Conservation (phyloP, 352 stramenopile species). For the Phytophthora nicotianae region DNA sequence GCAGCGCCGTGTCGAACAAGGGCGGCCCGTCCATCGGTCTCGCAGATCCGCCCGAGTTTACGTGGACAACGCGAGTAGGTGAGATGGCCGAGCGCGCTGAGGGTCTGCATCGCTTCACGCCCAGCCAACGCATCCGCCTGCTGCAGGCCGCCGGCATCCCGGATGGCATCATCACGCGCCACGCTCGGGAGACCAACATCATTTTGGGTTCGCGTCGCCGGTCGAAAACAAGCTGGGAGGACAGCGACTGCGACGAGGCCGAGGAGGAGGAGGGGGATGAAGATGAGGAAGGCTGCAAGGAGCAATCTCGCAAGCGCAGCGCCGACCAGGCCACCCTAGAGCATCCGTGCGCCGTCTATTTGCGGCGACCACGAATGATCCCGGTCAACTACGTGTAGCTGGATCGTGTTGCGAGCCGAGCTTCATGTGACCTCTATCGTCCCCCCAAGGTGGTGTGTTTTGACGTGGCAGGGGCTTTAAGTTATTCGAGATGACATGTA, state of each 20-base stretch:
- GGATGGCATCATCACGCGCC: conserved; percentile 70
- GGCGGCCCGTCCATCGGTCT: conserved; percentile 65
- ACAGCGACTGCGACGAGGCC: conserved; percentile 18
- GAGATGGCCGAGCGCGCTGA: conserved; percentile 70
- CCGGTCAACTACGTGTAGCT: conserved; percentile 64
- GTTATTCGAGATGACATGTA: neutral
- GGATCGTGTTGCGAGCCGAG: conserved; percentile 1
- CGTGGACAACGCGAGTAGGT: conserved; percentile 67
- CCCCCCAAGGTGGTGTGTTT: neutral
- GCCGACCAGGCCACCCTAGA: conserved; percentile 50
- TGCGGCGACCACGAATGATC: conserved; percentile 68
- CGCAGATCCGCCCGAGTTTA: conserved; percentile 59
- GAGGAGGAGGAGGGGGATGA: conserved; percentile 20
- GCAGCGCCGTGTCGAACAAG: conserved; percentile 60
- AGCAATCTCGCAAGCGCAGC: conserved; percentile 44
- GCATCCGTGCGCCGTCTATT: conserved; percentile 50
- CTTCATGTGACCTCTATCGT: conserved; percentile 6
- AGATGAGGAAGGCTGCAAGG: conserved; percentile 11
- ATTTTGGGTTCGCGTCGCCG: conserved; percentile 62
- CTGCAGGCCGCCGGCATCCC: conserved; percentile 60
- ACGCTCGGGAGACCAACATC: conserved; percentile 67
- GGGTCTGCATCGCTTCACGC: conserved; percentile 66
- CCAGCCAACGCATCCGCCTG: conserved; percentile 57
- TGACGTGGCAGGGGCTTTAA: neutral
- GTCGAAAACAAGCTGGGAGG: conserved; percentile 27